These are phyloP conservation scores for Phalaenopsis hybrid DNA, from an alignment of 116 monocot genomes.

Conservation along the genomic window DNA sequence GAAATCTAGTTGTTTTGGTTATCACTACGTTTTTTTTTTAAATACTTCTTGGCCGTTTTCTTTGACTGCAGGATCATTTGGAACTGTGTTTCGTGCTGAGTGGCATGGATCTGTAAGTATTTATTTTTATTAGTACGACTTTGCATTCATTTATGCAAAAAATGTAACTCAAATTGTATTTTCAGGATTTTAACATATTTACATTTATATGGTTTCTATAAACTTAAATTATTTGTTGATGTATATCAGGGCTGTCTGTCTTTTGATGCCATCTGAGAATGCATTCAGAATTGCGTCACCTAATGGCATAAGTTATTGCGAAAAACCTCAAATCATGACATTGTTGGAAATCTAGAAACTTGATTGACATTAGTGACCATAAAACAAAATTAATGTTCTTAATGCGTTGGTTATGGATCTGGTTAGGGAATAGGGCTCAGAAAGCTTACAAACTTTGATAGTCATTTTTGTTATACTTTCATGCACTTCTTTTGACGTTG, in stretches of 20 bases:
- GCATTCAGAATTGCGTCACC: neutral
- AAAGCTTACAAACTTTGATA: no score
- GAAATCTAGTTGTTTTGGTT: slow-evolving; percentile 4
- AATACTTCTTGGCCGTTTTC: neutral
- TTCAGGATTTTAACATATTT: no score
- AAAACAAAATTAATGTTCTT: no score
- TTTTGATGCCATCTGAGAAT: neutral
- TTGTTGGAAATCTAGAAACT: no score
- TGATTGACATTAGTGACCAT: no score
- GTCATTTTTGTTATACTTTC: no score
- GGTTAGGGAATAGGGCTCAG: no score
- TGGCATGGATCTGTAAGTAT: slow-evolving; percentile 77
- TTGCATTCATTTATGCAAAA: no score
- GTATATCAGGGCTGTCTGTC: neutral
- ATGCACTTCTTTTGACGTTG: no score
- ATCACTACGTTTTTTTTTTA: slow-evolving; percentile 6
- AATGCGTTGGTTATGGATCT: no score
- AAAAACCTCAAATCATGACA: no score
- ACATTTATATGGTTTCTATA: neutral
- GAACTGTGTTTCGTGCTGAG: slow-evolving; percentile 74
- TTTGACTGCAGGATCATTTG: slow-evolving; percentile 56
- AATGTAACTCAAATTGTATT: no score
- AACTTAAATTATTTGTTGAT: neutral
- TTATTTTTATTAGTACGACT: neutral
- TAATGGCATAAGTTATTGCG: neutral